A percentile compares a stretch with the other conserved stretches of the same genome.
phyloP scores from a whole-genome alignment of 306 rosid species.

The Bauhinia variegata region DNA sequence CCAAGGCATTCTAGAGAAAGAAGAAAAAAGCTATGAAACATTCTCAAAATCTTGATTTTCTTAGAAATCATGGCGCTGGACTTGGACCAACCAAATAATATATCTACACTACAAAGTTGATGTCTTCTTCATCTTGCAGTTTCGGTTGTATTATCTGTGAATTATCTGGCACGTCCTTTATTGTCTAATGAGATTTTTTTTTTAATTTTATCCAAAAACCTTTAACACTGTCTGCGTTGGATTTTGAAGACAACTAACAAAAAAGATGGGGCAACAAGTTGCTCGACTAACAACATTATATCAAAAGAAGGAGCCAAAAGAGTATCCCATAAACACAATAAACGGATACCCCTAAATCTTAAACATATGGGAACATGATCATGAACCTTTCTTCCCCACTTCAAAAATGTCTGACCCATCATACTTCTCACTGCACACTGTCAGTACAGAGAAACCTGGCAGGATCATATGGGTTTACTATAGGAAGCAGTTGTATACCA shows the following conservation, averaged over 20 bases:
- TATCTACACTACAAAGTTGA: neutral
- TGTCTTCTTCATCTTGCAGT: neutral
- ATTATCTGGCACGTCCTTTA: neutral
- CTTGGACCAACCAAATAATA: too few relatives aligned
- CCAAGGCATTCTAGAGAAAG: too few relatives aligned
- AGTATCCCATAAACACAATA: too few relatives aligned
- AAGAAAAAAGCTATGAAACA: too few relatives aligned
- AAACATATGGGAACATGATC: too few relatives aligned
- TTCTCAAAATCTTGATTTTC: too few relatives aligned
- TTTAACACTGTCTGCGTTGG: neutral
- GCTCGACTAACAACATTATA: neutral
- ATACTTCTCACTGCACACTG: constrained; percentile 99
- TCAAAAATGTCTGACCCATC: constrained; percentile 73
- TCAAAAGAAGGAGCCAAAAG: neutral
- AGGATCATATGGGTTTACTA: constrained; percentile 62
- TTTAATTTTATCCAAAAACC: neutral
- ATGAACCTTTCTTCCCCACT: too few relatives aligned
- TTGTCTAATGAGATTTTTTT: neutral
- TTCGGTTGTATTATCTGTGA: neutral
- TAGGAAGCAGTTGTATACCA: constrained; percentile 80
- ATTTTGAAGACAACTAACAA: neutral
- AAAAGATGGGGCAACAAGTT: neutral
- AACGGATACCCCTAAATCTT: too few relatives aligned
- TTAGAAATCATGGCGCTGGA: too few relatives aligned
- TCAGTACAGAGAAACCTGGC: constrained; percentile 99